Conservation (phyloP, 2,329 filamentous ascomycete genomes). For the Knoxdaviesia capensis region DNA sequence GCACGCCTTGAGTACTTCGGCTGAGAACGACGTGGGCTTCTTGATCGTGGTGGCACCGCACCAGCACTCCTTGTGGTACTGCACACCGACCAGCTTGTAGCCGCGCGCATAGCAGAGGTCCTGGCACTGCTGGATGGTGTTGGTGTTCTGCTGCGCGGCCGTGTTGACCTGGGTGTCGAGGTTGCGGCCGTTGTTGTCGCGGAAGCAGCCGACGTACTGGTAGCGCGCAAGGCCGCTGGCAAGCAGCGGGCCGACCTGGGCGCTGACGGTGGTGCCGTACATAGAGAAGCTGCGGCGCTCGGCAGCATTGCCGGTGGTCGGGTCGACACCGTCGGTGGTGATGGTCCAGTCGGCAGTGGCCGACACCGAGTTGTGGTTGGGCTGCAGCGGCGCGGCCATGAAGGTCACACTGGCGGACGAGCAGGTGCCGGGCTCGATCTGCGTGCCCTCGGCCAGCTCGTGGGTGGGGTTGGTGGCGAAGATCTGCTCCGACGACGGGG, state of each 20-base stretch:
- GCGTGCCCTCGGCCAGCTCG: slow-evolving; percentile 35
- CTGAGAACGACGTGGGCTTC: slow-evolving; percentile 9
- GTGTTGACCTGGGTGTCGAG: too few species aligned
- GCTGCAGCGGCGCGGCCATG: slow-evolving; percentile 32
- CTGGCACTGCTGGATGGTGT: slow-evolving; percentile 29
- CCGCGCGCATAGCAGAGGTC: slow-evolving; percentile 17
- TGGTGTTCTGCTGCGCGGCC: slow-evolving; percentile 20
- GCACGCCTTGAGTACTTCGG: slow-evolving; percentile 24
- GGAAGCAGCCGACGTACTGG: slow-evolving; percentile 3
- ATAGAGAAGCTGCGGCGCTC: slow-evolving; percentile 24
- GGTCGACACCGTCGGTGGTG: slow-evolving; percentile 31
- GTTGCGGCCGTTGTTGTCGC: slow-evolving; percentile 32
- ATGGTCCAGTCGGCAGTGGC: slow-evolving; percentile 31
- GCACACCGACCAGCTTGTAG: slow-evolving; percentile 23
- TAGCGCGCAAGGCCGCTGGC: slow-evolving; percentile 23
- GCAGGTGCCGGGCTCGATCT: slow-evolving; percentile 25
- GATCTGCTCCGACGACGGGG: slow-evolving; percentile 32
- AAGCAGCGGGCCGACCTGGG: slow-evolving; percentile 29
- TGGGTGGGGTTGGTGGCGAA: slow-evolving; percentile 33
- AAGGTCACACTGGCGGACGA: slow-evolving; percentile 32
- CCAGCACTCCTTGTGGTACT: slow-evolving; percentile 34
- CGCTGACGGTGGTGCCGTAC: slow-evolving; percentile 26
- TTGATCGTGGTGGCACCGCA: slow-evolving; percentile 25
- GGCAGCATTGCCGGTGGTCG: slow-evolving; percentile 17
- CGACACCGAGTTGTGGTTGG: slow-evolving; percentile 30